phyloP scores from a whole-genome alignment of 495 filamentous ascomycete genomes.

The Baudoinia panamericana region DNA sequence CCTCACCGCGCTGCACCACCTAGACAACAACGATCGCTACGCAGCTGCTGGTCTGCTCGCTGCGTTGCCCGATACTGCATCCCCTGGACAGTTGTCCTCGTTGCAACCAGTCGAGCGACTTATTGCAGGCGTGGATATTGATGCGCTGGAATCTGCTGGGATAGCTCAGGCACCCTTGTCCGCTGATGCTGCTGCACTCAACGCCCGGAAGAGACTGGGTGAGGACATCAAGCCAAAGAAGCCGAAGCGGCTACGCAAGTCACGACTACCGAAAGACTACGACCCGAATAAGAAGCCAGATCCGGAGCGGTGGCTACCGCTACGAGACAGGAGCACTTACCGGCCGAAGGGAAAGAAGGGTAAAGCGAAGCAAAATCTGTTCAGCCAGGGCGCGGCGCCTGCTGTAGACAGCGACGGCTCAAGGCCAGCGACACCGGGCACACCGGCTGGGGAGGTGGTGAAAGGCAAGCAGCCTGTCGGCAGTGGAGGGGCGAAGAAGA shows the following conservation, averaged over 20 bases:
- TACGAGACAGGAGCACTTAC: constrained; percentile 79
- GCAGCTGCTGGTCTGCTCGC: constrained; percentile 74
- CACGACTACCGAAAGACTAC: constrained; percentile 64
- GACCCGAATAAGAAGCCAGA: constrained; percentile 59
- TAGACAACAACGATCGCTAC: constrained; percentile 48
- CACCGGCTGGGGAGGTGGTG: constrained; percentile 18
- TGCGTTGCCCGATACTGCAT: constrained; percentile 42
- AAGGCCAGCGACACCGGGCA: constrained; percentile 18
- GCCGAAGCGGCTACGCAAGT: constrained; percentile 53
- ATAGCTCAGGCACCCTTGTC: constrained; percentile 41
- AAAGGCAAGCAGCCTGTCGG: constrained; percentile 18
- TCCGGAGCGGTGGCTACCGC: constrained; percentile 82
- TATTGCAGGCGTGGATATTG: constrained; percentile 51
- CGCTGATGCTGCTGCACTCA: constrained; percentile 30
- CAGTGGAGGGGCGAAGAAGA: constrained; percentile 28
- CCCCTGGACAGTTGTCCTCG: constrained; percentile 15
- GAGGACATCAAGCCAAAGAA: constrained; percentile 32
- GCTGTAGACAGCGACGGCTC: constrained; percentile 31
- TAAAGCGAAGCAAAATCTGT: constrained; percentile 69
- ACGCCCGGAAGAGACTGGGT: constrained; percentile 45
- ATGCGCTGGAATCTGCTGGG: constrained; percentile 61
- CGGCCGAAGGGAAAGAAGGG: constrained; percentile 83
- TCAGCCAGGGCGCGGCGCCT: constrained; percentile 67
- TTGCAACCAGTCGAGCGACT: constrained; percentile 56
- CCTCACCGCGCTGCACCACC: constrained; percentile 52